Evolutionary conservation across 2,329 filamentous ascomycete species (phyloP).

Genomic region (Shiraia sp.): DNA sequence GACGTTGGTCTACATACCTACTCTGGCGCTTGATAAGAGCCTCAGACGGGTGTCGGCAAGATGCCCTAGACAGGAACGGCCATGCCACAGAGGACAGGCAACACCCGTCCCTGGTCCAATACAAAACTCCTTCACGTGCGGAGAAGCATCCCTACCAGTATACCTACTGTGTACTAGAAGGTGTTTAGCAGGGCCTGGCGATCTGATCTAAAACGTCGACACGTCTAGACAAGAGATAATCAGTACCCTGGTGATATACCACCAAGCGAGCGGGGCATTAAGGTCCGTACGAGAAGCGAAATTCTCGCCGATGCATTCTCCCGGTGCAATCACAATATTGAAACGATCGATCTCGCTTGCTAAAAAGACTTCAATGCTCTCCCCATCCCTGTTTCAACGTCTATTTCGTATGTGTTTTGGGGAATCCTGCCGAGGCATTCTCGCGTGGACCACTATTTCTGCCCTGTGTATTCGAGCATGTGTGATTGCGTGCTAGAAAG

Average conservation of each 20-base stretch:
- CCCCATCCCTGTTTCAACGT: slow-evolving; percentile 8
- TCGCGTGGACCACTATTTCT: background rate
- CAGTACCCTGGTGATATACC: slow-evolving; percentile 10
- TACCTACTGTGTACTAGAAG: too few species aligned
- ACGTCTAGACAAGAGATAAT: slow-evolving; percentile 4
- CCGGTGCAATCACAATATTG: slow-evolving; percentile 12
- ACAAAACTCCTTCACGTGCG: too few species aligned
- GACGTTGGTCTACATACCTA: slow-evolving; percentile 5
- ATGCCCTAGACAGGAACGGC: slow-evolving; percentile 9
- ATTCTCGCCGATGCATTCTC: slow-evolving; percentile 22
- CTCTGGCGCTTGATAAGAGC: slow-evolving; percentile 18
- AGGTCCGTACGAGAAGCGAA: slow-evolving; percentile 9
- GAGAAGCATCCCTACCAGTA: too few species aligned
- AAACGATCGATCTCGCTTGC: slow-evolving; percentile 15
- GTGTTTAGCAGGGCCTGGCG: too few species aligned
- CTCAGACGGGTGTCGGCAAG: slow-evolving; percentile 22
- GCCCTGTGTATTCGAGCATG: slow-evolving; percentile 1
- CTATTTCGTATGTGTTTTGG: background rate
- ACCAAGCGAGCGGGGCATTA: slow-evolving; percentile 16
- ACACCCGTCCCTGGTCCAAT: too few species aligned
- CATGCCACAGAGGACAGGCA: too few species aligned
- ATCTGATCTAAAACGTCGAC: background rate
- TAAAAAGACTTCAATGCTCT: slow-evolving; percentile 8
- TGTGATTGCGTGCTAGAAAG: too few species aligned
- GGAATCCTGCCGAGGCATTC: slow-evolving; percentile 13